Evolutionary conservation across 371 early-diverging fungal genomes (phyloP), one percentile per base, ranked within the genome.

Genomic region (Nosema muscidifuracis): DNA sequence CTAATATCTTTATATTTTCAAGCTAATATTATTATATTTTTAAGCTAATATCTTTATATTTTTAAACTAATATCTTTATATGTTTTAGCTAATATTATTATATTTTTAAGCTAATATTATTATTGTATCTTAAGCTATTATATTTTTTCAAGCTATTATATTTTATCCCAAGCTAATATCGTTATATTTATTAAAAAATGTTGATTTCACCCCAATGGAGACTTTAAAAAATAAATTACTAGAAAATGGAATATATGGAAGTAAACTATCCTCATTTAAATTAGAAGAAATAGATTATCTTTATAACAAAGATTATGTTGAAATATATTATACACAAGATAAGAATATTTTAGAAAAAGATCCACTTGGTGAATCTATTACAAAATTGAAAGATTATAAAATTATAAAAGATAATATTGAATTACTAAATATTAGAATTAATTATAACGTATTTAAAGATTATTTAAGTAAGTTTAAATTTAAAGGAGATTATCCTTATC

Each of bases 401-500:
- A 47, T n/a, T 10, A 47, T 47, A 12, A 47, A 10, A 20, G n/a
- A 13, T 10, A n/a, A 47, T 47, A 4, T 12, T 20, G 20, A 47
- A 4, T 47, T 20, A n/a, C n/a, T 47, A 47, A 47, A 47, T 20
- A 47, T 47, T 12, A 6, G 55, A 20, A 28, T 53, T 24, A 53
- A 53, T 3, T 53, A 24, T 53, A 26, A 26, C 18, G 18, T 53
- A 24, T 53, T 53, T 53, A 53, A 26, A 26, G 28, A 53, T 3
- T 15, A 4, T 7, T 28, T 53, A 26, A 12, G 1, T 6, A 3
- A 26, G 22, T 53, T 15, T 26, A 53, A 53, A 53, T 53, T 22
- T 22, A 53, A 53, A 53, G 55, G 24, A 53, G 55, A 53, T 12
- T 53, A 53, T 53, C 55, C 55, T 9, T 53, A 53, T 18, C 40